These are phyloP conservation scores for Cladophialophora yegresii DNA, from an alignment of 2,329 filamentous ascomycete genomes.

Conservation along the genomic window DNA sequence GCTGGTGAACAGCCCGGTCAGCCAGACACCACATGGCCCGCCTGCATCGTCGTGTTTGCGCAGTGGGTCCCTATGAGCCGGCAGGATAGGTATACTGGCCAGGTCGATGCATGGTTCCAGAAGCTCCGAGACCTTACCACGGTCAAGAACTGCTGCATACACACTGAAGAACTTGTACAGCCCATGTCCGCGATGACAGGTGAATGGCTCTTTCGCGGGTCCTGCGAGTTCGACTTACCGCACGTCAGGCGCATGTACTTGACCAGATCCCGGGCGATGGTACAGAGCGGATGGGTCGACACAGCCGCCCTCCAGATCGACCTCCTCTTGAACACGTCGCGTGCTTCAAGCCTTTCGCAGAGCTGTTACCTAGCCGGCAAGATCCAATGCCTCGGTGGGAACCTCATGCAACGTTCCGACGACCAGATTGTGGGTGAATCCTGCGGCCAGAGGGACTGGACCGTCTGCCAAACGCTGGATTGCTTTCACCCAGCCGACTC, in stretches of 20 bases:
- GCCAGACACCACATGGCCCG: neutral
- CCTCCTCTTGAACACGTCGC: neutral
- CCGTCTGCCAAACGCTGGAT: neutral
- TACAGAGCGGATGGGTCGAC: neutral
- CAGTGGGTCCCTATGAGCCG: neutral
- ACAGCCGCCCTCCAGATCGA: neutral
- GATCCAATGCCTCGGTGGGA: neutral
- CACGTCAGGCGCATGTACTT: neutral
- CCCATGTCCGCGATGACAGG: neutral
- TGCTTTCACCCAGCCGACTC: neutral
- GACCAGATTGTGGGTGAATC: neutral
- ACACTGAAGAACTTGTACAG: neutral
- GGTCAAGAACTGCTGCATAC: neutral
- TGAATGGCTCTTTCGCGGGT: neutral
- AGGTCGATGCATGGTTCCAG: slow-evolving; percentile 2
- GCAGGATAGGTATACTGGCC: neutral
- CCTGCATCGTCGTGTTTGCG: neutral
- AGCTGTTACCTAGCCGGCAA: neutral
- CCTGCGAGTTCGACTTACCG: neutral
- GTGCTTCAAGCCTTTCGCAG: neutral
- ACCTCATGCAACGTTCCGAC: neutral
- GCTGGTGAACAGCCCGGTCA: neutral
- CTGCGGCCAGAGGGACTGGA: neutral
- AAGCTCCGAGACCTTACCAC: neutral
- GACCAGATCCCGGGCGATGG: neutral